phyloP scores from a whole-genome alignment of 257 asterid species.

The Lycium ferocissimum region DNA sequence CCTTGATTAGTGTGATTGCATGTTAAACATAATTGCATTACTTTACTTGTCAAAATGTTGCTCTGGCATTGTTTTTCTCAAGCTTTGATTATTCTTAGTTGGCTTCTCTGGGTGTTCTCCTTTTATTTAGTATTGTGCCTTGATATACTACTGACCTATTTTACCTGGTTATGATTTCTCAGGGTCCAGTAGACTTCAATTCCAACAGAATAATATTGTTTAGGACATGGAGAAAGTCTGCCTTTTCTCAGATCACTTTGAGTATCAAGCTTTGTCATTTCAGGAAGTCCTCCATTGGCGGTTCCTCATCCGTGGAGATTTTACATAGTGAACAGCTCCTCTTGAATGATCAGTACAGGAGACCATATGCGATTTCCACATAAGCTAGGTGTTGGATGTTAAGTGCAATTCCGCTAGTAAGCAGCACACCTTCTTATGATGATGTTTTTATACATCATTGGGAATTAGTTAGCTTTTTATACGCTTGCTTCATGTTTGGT shows the following conservation, averaged over 20 bases:
- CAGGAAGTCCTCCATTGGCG: conserved; percentile 92
- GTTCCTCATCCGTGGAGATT: conserved; percentile 72
- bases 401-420: conserved; percentile 57
- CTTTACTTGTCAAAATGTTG: not conserved
- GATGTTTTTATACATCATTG: conserved; percentile 12
- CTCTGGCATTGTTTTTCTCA: not conserved
- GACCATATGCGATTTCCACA: conserved; percentile 57
- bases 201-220: conserved; percentile 52
- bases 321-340: conserved; percentile 70
- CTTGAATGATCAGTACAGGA: conserved; percentile 56
- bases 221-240: conserved; percentile 91
- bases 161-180: conserved; percentile 35
- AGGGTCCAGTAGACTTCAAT: conserved; percentile 60
- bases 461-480: conserved; percentile 12
- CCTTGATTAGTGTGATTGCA: not conserved
- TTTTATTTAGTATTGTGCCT: conserved; percentile 11
- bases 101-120: conserved; percentile 25
- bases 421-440: conserved; percentile 42
- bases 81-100: not conserved
- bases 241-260: conserved; percentile 77
- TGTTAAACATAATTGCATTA: not conserved
- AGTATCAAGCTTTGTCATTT: conserved; percentile 67
- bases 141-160: not conserved
- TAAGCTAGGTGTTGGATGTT: conserved; percentile 62
- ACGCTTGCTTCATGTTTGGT: conserved; percentile 31